Evolutionary conservation across 768 basidiomycete species (phyloP), one percentile per base, ranked within the genome.

Genomic region (Galerina sulciceps): DNA sequence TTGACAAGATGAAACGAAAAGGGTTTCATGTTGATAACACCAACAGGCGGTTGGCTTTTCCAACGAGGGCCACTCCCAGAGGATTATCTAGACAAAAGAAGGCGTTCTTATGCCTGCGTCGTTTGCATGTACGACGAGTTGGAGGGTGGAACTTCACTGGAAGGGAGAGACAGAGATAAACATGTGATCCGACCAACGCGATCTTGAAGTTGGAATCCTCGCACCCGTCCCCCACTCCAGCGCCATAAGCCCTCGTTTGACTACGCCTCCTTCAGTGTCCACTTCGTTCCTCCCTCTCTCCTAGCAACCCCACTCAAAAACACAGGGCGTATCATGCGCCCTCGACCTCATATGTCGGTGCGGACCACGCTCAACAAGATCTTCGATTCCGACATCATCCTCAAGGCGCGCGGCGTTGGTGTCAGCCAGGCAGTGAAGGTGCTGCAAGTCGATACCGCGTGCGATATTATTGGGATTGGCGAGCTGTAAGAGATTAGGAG

Each of bases 391-490:
- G 99, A 98, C 70, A 87, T 97, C 60, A 87, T 99, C 59, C 82
- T 99, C 59, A 99, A 99, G 23, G 94, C 97, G 22, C 87, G 97
- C 70, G 93, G 94, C 40, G 96, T 99, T 23, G 82, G 92, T 14
- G 72, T 95, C 49, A 85, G 78, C 5, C 91, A 96, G 71, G 96
- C 94, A 0, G 84, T 91, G 53, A 95, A 95, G 72, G 87, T 98
- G 43, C 76, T 99, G 54, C 89, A 97, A 57, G 97, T 99, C 71
- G 83, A 83, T 46, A 81, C 91, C 18, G 92, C 94, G 2, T 97
- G 94, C 72, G 97, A 99, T 73, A 96, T 99, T 62, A 98, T 99
- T 71, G 97, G 98, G 76, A 98, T 99, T 60, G 96, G 97, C 14
- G 96, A 84, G 66, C 71, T 96, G 92, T 99, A 14, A 80, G 94